Evolutionary conservation across 345 rosid genomes (phyloP).

Genomic region (Limnanthes douglasii): DNA sequence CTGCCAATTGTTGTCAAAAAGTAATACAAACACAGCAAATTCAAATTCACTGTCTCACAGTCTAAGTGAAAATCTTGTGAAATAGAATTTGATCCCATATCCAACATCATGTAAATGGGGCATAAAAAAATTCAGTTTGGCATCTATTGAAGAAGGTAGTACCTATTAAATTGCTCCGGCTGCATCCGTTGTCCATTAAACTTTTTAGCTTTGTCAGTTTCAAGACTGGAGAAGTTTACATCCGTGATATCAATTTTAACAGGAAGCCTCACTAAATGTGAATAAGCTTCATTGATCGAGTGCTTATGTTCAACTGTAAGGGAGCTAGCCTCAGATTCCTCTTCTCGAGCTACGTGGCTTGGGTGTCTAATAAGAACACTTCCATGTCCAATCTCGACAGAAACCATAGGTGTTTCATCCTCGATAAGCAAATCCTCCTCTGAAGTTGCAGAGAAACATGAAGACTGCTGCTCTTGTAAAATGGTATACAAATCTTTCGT

Average conservation of each 20-base stretch:
- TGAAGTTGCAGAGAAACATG: slow-evolving; percentile 74
- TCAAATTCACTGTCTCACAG: too few species aligned
- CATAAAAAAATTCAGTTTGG: not conserved
- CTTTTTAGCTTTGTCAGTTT: slow-evolving; percentile 20
- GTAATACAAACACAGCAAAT: too few species aligned
- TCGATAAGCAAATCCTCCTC: slow-evolving; percentile 92
- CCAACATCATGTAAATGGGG: not conserved
- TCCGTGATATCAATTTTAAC: slow-evolving; percentile 23
- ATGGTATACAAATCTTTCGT: slow-evolving; percentile 72
- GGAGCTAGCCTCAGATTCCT: slow-evolving; percentile 97
- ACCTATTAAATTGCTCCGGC: slow-evolving; percentile 61
- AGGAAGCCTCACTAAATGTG: slow-evolving; percentile 30
- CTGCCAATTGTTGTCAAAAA: not conserved
- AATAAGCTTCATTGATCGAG: slow-evolving; percentile 41
- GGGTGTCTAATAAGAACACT: slow-evolving; percentile 83
- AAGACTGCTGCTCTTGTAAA: slow-evolving; percentile 87
- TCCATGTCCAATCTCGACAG: slow-evolving; percentile 97
- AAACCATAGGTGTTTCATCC: slow-evolving; percentile 80
- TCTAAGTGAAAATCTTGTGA: too few species aligned
- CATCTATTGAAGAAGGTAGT: not conserved
- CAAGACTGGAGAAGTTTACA: slow-evolving; percentile 10
- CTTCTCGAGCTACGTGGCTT: slow-evolving; percentile 68
- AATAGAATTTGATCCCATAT: too few species aligned
- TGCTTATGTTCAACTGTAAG: slow-evolving; percentile 72
- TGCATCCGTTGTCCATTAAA: slow-evolving; percentile 30